Conservation (phyloP, 2,329 filamentous ascomycete species). For the Colletotrichum tabaci region DNA sequence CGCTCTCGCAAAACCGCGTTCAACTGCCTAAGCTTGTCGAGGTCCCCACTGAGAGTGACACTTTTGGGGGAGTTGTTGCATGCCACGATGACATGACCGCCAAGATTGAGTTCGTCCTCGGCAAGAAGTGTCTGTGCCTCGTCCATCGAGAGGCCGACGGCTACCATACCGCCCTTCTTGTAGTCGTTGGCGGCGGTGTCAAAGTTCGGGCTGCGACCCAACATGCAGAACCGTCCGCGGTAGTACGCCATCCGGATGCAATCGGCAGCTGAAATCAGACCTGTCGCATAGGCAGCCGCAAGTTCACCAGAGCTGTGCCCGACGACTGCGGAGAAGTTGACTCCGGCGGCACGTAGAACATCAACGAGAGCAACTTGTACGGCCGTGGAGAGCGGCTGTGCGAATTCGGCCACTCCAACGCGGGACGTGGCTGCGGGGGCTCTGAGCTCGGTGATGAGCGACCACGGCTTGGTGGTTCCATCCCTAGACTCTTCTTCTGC, state of each 20-base stretch:
- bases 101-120: slow-evolving; percentile 10
- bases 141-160: neutral
- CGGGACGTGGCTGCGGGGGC: slow-evolving; percentile 3
- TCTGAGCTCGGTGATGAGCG: slow-evolving; percentile 2
- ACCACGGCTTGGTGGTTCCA: neutral
- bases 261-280: slow-evolving; percentile 35
- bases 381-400: slow-evolving; percentile 55
- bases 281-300: slow-evolving; percentile 41
- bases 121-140: neutral
- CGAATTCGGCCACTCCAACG: slow-evolving; percentile 49
- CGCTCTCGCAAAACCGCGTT: slow-evolving; percentile 42
- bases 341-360: slow-evolving; percentile 43
- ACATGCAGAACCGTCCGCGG: slow-evolving; percentile 20
- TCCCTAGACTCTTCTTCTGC: neutral
- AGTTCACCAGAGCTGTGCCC: slow-evolving; percentile 44
- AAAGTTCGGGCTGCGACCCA: neutral
- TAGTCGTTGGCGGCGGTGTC: neutral
- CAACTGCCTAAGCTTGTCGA: slow-evolving; percentile 46
- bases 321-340: slow-evolving; percentile 34
- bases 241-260: slow-evolving; percentile 25
- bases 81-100: slow-evolving; percentile 44
- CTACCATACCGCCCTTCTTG: slow-evolving; percentile 5
- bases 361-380: slow-evolving; percentile 53
- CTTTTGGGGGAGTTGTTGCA: slow-evolving; percentile 44
- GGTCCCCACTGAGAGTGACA: slow-evolving; percentile 48